Percentiles rank a stretch among this genome's conserved stretches.
Conservation (phyloP, 1,284 basidiomycete genomes). For the Leucoagaricus sp. region DNA sequence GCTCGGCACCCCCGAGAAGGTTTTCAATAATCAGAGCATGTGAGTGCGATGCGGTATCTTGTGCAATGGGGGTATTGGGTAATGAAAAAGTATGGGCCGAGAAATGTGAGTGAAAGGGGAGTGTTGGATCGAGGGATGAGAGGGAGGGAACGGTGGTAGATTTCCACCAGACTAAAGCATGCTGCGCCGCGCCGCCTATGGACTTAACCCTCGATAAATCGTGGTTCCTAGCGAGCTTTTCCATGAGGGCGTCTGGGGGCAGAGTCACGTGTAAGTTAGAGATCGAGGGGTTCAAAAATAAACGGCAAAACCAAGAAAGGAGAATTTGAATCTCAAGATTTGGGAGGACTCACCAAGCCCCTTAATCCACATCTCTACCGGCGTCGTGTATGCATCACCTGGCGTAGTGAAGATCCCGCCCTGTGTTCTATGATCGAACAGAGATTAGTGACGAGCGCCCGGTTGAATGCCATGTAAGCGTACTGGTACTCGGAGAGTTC, state of each 20-base stretch:
- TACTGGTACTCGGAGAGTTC: slow-evolving; percentile 81
- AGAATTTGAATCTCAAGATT: slow-evolving; percentile 45
- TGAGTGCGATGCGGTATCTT: slow-evolving; percentile 76
- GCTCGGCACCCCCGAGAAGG: slow-evolving; percentile 73
- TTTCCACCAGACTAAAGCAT: slow-evolving; percentile 84
- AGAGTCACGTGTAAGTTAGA: slow-evolving; percentile 30
- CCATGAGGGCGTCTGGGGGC: slow-evolving; percentile 66
- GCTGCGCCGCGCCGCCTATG: slow-evolving; percentile 76
- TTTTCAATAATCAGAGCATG: slow-evolving; percentile 73
- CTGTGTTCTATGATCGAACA: slow-evolving; percentile 56
- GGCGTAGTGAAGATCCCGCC: slow-evolving; percentile 83
- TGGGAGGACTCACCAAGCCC: slow-evolving; percentile 61
- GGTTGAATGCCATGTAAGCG: slow-evolving; percentile 34
- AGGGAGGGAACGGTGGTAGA: slow-evolving; percentile 64
- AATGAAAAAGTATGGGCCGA: slow-evolving; percentile 67
- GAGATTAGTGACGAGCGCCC: slow-evolving; percentile 14
- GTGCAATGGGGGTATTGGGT: slow-evolving; percentile 73
- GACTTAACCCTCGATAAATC: slow-evolving; percentile 69
- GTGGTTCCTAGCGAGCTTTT: slow-evolving; percentile 68
- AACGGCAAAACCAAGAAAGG: slow-evolving; percentile 22
- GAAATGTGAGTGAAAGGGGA: slow-evolving; percentile 67
- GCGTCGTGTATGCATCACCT: slow-evolving; percentile 81
- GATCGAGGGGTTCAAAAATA: slow-evolving; percentile 30
- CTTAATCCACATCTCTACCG: slow-evolving; percentile 85
- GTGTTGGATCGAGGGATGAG: slow-evolving; percentile 64